Base-by-base conservation (phyloP, 768 basidiomycete genomes). In the Kwoniella dejecticola region DNA sequence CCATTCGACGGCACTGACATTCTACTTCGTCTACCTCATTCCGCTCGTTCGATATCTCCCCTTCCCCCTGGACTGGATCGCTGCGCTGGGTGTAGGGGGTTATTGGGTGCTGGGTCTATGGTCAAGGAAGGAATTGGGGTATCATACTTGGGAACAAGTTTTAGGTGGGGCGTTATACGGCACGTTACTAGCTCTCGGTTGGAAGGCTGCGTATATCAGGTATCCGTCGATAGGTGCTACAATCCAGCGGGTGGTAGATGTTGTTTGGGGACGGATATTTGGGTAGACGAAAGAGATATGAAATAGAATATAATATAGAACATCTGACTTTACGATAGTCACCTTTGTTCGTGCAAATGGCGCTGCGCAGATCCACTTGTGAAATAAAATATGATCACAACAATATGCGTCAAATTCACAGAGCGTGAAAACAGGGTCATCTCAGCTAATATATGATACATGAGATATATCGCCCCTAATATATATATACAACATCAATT, bases 1-100 rank as follows among this genome's bases (percentile, higher is more conserved):
- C 0, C 82, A 82, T 60, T 79, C 79, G 3, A 80, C 80, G 13
- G 74, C 79, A 7, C 78, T 82, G 42, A 68, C 79, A 19, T 82
- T 80, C 68, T 80, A 80, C 67, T 73, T 74, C 36, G 67, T 71
- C 58, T 81, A 81, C 66, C 68, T 81, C 61, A 52, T 75, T 17
- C 75, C 79, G 31, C 65, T 70, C 62, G 47, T 74, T 42, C 63
- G 48, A 23, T 27, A 21, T 33, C 30, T 49, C 59, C 48, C 42
- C 46, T 48, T 19, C 10, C 46, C 53, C 24, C 57, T 56, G 15
- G n/a, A 15, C 17, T 23, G 17, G 36, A 8, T 41, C 19, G 23
- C 30, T 13, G 45, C 36, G 31, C 10, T 55, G 6, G 57, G 52
- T 1, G 12, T 75, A 3, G 38, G 53, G 3, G 57, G 23, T 2